Conservation (phyloP, 306 rosid species). For the Prunus padus region DNA sequence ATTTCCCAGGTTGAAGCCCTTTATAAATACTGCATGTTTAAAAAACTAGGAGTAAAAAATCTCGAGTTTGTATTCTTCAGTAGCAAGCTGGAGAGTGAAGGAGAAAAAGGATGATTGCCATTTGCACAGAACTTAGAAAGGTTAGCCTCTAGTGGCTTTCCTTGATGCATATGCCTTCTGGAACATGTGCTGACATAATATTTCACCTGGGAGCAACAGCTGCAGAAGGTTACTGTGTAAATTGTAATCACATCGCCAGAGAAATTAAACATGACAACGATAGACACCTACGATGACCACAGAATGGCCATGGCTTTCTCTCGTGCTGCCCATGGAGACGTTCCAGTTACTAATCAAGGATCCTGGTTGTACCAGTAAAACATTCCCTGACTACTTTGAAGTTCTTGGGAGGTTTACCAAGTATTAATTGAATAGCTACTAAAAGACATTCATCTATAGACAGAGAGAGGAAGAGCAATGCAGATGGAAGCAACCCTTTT, state of each 20-base stretch:
- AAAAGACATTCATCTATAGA: conserved; percentile 5
- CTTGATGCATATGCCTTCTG: not conserved
- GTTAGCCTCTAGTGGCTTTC: conserved; percentile 36
- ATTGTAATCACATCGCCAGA: conserved; percentile 89
- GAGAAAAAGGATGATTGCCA: conserved; percentile 97
- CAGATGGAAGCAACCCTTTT: conserved; percentile 23
- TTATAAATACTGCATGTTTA: not conserved
- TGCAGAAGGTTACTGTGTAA: conserved; percentile 94
- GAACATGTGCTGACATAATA: not conserved
- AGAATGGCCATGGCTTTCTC: conserved; percentile 99
- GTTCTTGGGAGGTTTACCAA: conserved; percentile 67
- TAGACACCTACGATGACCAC: conserved; percentile 96
- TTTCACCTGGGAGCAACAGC: conserved; percentile 90
- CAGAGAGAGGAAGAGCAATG: conserved; percentile 8
- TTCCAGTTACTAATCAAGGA: conserved; percentile 92
- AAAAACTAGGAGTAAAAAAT: conserved; percentile 8
- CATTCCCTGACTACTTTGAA: conserved; percentile 90
- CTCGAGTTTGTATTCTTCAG: conserved; percentile 37
- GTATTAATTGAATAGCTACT: conserved; percentile 7
- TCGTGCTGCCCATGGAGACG: conserved; percentile 85
- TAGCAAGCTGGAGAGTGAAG: conserved; percentile 99
- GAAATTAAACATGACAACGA: conserved; percentile 61
- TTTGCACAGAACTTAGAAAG: conserved; percentile 98
- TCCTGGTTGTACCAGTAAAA: conserved; percentile 94
- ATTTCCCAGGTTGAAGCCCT: not conserved